Evolutionary conservation across 805 yeast species (phyloP), one percentile per base, ranked within the genome.

Genomic region (Kuraishia borneana): DNA sequence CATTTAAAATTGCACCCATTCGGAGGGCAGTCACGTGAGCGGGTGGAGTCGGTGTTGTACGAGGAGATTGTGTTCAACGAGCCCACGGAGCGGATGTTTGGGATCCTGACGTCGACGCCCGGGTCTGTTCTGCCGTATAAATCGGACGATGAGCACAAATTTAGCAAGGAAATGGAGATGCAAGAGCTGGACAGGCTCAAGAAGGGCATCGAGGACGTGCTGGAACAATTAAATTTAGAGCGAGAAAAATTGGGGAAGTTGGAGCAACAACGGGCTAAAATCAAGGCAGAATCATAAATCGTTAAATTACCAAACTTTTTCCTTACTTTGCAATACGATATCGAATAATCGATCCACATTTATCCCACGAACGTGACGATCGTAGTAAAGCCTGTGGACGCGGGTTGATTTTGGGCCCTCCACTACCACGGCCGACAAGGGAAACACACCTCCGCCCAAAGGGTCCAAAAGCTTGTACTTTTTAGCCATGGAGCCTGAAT

Each of bases 1-100:
- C 95, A 83, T 42, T 61, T 92, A 45, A 84, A 88, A 53, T 65
- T 92, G 22, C 98, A 92, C 60, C 96, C 97, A 0, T 92, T 82
- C 51, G 76, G 68, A 2, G n/a, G n/a, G n/a, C n/a, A n/a, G n/a
- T n/a, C n/a, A n/a, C 2, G 42, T 39, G 19, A 60, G 64, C 17
- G 27, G 20, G 81, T 82, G 2, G 70, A 75, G 40, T 68, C 82
- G 31, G 56, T 74, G 2, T 58, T 78, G 27, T 92, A 81, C 47
- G 98, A 92, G 50, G 98, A 92, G 51, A 60, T 92, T 14, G 95
- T 92, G 2, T 92, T 92, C 51, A 84, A 82, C 52, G 98, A 92
- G 54, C 98, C 98, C 3, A 87, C 96, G 5, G 97, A 92, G 45
- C 70, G 70, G 16, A 73, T 87, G 56, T 89, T 92, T 58, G 84